Evolutionary conservation across 257 asterid genomes (phyloP), one percentile per base, ranked within the genome.

Genomic region (Solanum etuberosum): DNA sequence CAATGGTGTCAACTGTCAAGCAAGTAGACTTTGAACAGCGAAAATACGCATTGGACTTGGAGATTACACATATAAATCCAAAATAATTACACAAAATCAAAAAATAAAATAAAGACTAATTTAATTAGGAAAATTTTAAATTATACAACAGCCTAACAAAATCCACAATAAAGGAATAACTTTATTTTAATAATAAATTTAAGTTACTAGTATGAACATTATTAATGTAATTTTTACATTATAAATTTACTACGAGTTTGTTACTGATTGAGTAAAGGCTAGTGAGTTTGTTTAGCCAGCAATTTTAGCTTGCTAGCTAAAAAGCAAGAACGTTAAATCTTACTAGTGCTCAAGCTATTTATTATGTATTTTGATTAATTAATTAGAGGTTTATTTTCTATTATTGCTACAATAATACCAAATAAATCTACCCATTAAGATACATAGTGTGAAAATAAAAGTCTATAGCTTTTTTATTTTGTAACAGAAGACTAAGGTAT

Each of bases 1-100:
- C 35, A 61, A 25, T 23, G 85, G 57, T 81, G 85, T 86, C 88
- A 88, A 78, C 43, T 29, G 85, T 86, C 86, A 85, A 85, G 61
- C 40, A 34, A 72, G 73, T 20, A 18, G 86, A 86, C 90, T 88
- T 78, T 85, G 73, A 78, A 86, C 27, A 32, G 59, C 88, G 37
- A 51, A 83, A 80, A 10, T 51, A 46, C 21, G 35, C 57, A 77
- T 77, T 14, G 35, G 83, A 34, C 12, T 71, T 34, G 8, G 46
- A 71, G 80, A 34, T 32, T 71, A 18, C 27, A 71, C 43, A 71
- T 34, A 32, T 71, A 71, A 71, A 71, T 34, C 25, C 42, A 34
- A 32, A 71, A 18, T 32, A 32, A 12, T 27, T 67, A 15, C 25
- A 31, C 1, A 31, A 70, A 7, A 70, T 7, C 10, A 68, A 34